Conservation (phyloP, 2,329 filamentous ascomycete species). For the Aureobasidium mangrovei region DNA sequence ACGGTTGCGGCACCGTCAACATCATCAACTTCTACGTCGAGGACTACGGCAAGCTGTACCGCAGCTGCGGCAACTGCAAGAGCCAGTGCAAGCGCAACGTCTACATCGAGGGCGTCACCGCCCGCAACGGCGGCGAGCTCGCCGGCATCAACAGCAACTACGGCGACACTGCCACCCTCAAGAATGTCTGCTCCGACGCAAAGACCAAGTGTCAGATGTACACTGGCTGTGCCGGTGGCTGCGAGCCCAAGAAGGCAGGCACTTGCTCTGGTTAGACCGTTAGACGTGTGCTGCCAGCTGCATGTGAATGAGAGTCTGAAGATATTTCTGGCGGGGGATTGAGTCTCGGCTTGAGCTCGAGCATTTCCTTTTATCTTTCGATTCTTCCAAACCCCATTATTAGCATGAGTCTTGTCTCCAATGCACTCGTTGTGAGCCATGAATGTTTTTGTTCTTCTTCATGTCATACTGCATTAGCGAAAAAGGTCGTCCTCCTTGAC, state of each 20-base stretch:
- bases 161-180: conserved; percentile 37
- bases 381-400: no score
- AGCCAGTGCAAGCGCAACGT: conserved; percentile 34
- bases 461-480: no score
- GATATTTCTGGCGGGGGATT: no score
- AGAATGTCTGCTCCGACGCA: conserved; percentile 29
- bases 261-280: conserved; percentile 21
- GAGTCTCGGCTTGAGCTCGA: no score
- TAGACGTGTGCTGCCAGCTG: not conserved
- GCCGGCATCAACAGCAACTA: conserved; percentile 46
- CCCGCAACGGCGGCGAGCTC: conserved; percentile 35
- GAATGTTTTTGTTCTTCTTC: no score
- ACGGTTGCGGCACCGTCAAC: conserved; percentile 33
- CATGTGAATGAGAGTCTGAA: no score
- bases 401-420: no score
- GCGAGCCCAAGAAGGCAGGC: conserved; percentile 23
- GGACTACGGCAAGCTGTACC: conserved; percentile 42
- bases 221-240: conserved; percentile 22
- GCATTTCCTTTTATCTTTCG: no score
- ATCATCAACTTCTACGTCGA: conserved; percentile 35
- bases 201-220: conserved; percentile 24
- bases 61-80: conserved; percentile 43
- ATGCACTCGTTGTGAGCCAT: no score
- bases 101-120: conserved; percentile 37
- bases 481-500: no score